Conservation (phyloP, 805 yeast genomes). For the Kodamaea fukazawae region DNA sequence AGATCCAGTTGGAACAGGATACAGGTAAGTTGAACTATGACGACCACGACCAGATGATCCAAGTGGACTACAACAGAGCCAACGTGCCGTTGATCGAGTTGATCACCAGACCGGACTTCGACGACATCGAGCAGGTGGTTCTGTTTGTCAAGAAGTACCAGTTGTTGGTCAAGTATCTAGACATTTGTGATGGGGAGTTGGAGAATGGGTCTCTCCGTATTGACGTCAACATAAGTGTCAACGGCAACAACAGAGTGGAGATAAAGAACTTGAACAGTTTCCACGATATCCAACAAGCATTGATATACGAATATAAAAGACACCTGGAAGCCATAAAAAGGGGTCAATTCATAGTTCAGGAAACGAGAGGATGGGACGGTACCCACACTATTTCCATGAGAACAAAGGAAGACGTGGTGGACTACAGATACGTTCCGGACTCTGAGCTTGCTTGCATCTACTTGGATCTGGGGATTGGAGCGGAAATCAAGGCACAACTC, state of each 20-base stretch:
- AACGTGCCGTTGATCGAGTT: slow-evolving; percentile 86
- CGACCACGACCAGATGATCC: slow-evolving; percentile 32
- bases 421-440: slow-evolving; percentile 93
- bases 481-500: slow-evolving; percentile 39
- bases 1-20: slow-evolving; percentile 92
- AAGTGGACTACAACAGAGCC: slow-evolving; percentile 79
- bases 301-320: slow-evolving; percentile 67
- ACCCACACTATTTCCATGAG: slow-evolving; percentile 62
- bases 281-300: slow-evolving; percentile 74
- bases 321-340: slow-evolving; percentile 53
- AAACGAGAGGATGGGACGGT: slow-evolving; percentile 95
- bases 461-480: slow-evolving; percentile 43
- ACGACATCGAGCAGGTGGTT: slow-evolving; percentile 60
- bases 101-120: slow-evolving; percentile 88
- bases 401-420: slow-evolving; percentile 76
- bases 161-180: slow-evolving; percentile 60
- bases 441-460: slow-evolving; percentile 71
- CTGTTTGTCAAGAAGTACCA: slow-evolving; percentile 82
- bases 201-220: slow-evolving; percentile 95
- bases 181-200: slow-evolving; percentile 82
- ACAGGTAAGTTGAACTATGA: slow-evolving; percentile 77
- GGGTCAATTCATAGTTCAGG: slow-evolving; percentile 36
- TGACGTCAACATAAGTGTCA: slow-evolving; percentile 88
- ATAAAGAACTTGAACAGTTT: slow-evolving; percentile 86
- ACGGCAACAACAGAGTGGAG: slow-evolving; percentile 73